Evolutionary conservation across 805 yeast genomes (phyloP), one percentile per base, ranked within the genome.

Genomic region (Yamadazyma endophytica): DNA sequence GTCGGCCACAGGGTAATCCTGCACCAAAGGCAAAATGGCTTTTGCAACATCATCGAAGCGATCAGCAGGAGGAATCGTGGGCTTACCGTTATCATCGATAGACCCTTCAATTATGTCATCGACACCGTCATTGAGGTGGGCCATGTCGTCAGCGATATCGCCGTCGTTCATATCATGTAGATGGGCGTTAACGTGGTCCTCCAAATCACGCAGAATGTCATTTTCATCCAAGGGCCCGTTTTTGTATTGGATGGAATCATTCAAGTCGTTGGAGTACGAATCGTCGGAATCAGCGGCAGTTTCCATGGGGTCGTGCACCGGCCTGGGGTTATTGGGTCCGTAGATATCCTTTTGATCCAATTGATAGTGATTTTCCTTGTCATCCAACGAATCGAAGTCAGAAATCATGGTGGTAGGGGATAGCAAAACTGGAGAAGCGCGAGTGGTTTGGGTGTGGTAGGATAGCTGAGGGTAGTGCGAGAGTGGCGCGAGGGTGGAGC

Each of bases 1-100:
- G 13, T 48, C 68, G 17, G 43, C 46, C 2, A 58, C 49, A 4
- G 72, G 70, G 34, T 64, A 65, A 36, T 64, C 70, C 1, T 57
- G 57, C 11, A 41, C 33, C 2, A 61, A 61, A 36, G 63, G 64
- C 64, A 64, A 54, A 35, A 62, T 45, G 18, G 51, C 44, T 14
- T 42, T 36, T 6, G 62, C 54, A 18, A 57, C 35, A 9, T 40
- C 51, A 9, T 47, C 42, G 36, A 47, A 57, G 22, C 64, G 61
- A 32, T 51, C 45, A 8, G 71, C 69, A 5, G 43, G 33, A 4
- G 60, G 60, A 4, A 23, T 12, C 4, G 25, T 24, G n/a, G 26
- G 4, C 19, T 23, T 38, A 21, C 29, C 21, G 9, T 26, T 6
- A 21, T 23, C 19, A 24, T 15, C 12, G 12, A n/a, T n/a, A n/a